A percentile compares a stretch with the other conserved stretches of the same genome.
Conservation (phyloP, 129 eudicot species). For the Flaveria linearis region DNA sequence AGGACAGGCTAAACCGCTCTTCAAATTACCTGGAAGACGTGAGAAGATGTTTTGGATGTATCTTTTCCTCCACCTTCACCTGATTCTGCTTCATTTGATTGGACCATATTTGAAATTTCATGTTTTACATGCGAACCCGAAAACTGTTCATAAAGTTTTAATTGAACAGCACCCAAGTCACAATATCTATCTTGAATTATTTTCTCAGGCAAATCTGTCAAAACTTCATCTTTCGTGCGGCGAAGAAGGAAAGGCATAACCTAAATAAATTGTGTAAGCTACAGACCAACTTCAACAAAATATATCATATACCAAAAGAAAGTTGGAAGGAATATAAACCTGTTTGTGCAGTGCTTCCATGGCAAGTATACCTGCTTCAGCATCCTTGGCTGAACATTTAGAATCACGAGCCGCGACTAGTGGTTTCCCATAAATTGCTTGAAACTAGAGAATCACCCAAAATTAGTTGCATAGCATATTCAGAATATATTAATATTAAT, state of each 20-base stretch:
- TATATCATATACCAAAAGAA: neutral
- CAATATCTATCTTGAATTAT: conserved; percentile 98
- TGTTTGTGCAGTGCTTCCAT: conserved; percentile 99
- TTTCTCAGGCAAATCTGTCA: conserved; percentile 98
- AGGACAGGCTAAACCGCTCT: neutral
- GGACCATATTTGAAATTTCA: conserved; percentile 85
- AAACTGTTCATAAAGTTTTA: conserved; percentile 90
- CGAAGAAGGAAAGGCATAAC: conserved; percentile 98
- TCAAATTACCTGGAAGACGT: conserved; percentile 84
- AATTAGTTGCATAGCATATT: conserved; percentile 21
- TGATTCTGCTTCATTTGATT: conserved; percentile 52
- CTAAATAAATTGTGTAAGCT: conserved; percentile 33
- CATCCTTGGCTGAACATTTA: conserved; percentile 98
- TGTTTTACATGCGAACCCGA: conserved; percentile 85
- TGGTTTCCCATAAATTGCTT: conserved; percentile 97
- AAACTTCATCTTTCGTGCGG: conserved; percentile 92
- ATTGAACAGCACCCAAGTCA: conserved; percentile 91
- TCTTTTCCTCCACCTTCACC: conserved; percentile 60
- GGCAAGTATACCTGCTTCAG: conserved; percentile 98
- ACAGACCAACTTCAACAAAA: conserved; percentile 11
- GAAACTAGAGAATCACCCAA: conserved; percentile 54
- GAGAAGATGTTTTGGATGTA: conserved; percentile 75
- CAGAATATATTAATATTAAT: neutral
- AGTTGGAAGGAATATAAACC: conserved; percentile 33
- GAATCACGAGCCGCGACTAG: conserved; percentile 90